Evolutionary conservation across 345 rosid species (phyloP).

Genomic region (Salix arbutifolia): DNA sequence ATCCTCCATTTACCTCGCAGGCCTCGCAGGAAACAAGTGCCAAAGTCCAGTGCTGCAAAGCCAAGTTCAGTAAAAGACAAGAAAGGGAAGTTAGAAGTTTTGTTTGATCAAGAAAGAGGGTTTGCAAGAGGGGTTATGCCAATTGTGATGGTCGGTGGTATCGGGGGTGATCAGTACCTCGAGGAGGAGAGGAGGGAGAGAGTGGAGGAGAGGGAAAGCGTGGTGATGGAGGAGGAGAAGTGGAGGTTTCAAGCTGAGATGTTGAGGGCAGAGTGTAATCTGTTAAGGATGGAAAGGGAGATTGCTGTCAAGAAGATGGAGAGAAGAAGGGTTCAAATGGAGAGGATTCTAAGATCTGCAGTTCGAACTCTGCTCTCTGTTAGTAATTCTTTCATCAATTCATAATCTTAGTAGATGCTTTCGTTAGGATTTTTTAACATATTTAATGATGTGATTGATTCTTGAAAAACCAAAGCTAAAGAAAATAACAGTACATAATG

Average conservation of each 20-base stretch:
- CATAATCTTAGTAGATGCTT: not conserved
- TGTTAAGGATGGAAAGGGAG: slow-evolving; percentile 83
- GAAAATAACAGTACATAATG: too few relatives aligned
- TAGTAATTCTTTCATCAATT: slow-evolving; percentile 22
- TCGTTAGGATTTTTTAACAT: not conserved
- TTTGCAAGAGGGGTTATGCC: slow-evolving; percentile 43
- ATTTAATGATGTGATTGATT: slow-evolving; percentile 9
- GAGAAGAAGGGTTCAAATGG: slow-evolving; percentile 65
- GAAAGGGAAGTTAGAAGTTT: slow-evolving; percentile 53
- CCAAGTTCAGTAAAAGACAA: slow-evolving; percentile 29
- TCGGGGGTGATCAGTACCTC: slow-evolving; percentile 1
- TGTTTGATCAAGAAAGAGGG: slow-evolving; percentile 77
- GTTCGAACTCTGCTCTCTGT: slow-evolving; percentile 65
- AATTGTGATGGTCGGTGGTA: slow-evolving; percentile 23
- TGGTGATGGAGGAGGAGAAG: slow-evolving; percentile 63
- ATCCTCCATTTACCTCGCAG: slow-evolving; percentile 82
- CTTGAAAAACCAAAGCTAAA: too few relatives aligned
- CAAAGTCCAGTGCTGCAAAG: slow-evolving; percentile 29
- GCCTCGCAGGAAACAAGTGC: slow-evolving; percentile 38
- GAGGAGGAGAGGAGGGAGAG: slow-evolving; percentile 43
- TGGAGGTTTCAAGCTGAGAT: slow-evolving; percentile 99
- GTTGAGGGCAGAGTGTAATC: slow-evolving; percentile 96
- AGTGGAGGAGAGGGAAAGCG: slow-evolving; percentile 42
- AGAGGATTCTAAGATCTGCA: slow-evolving; percentile 64
- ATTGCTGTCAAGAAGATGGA: slow-evolving; percentile 84